Percentiles rank a stretch among this genome's conserved stretches.
phyloP scores from a whole-genome alignment of 805 yeast genomes.

The Clavispora carvajalis region DNA sequence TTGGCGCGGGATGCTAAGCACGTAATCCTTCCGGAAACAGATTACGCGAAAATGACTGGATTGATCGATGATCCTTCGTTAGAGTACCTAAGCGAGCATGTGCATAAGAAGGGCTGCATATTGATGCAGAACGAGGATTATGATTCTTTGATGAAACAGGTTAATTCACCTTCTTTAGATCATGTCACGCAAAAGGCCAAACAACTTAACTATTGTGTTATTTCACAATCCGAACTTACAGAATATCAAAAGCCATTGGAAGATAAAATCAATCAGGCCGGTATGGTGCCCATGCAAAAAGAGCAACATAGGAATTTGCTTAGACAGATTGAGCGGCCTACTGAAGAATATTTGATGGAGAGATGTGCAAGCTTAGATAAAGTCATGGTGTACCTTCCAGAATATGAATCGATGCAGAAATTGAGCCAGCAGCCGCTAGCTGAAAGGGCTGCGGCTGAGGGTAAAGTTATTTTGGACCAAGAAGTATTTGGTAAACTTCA shows the following conservation, averaged over 20 bases:
- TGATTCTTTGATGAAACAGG: conserved; percentile 7
- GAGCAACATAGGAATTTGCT: conserved; percentile 5
- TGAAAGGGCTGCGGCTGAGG: conserved; percentile 15
- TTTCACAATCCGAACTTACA: neutral
- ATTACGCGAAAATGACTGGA: conserved; percentile 5
- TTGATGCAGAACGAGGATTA: conserved; percentile 6
- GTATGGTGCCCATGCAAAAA: conserved; percentile 8
- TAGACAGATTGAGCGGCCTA: neutral
- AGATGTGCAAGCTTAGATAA: conserved; percentile 6
- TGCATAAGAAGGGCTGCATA: conserved; percentile 1
- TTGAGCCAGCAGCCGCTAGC: conserved; percentile 7
- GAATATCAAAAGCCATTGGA: conserved; percentile 6
- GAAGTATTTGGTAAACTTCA: conserved; percentile 14
- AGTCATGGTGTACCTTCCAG: conserved; percentile 7
- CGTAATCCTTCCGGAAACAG: conserved; percentile 3
- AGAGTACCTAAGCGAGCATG: conserved; percentile 8
- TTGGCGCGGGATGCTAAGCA: conserved; percentile 8
- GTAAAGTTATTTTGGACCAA: conserved; percentile 12
- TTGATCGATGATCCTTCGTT: conserved; percentile 9
- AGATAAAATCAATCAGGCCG: conserved; percentile 5
- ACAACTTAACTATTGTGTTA: conserved; percentile 1
- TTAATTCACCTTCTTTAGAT: conserved; percentile 5
- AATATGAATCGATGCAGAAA: conserved; percentile 8
- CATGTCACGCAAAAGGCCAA: conserved; percentile 3
- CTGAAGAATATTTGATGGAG: neutral